Percentiles rank a stretch among this genome's conserved stretches.
phyloP scores from a whole-genome alignment of 2,329 filamentous ascomycete species.

The Westerdykella aurantiaca region DNA sequence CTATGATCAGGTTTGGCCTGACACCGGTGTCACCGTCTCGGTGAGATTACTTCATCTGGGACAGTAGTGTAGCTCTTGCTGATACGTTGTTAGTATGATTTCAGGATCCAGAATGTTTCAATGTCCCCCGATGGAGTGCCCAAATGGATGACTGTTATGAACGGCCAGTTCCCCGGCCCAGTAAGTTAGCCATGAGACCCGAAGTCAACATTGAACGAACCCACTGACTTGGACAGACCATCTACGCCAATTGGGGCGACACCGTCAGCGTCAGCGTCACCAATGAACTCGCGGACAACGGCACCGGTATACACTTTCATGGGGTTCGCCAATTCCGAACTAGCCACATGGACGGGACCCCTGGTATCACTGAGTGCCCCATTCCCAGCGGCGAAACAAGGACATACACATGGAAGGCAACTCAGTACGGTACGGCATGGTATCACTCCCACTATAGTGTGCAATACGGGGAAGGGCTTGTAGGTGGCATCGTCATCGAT shows the following conservation, averaged over 20 bases:
- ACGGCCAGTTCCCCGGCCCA: slow-evolving; percentile 45
- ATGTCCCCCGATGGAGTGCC: slow-evolving; percentile 44
- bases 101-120: slow-evolving; percentile 41
- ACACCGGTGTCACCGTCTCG: slow-evolving; percentile 36
- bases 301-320: slow-evolving; percentile 50
- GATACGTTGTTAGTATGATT: slow-evolving; percentile 34
- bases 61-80: slow-evolving; percentile 10
- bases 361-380: slow-evolving; percentile 58
- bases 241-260: slow-evolving; percentile 41
- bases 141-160: slow-evolving; percentile 39
- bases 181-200: slow-evolving; percentile 28
- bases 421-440: slow-evolving; percentile 34
- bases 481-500: slow-evolving; percentile 38
- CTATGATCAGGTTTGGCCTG: slow-evolving; percentile 40
- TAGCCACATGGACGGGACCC: slow-evolving; percentile 42
- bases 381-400: slow-evolving; percentile 52
- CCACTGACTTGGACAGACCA: slow-evolving; percentile 31
- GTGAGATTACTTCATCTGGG: slow-evolving; percentile 9
- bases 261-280: slow-evolving; percentile 36
- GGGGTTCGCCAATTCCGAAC: slow-evolving; percentile 42
- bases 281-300: slow-evolving; percentile 38
- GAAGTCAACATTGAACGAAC: neutral
- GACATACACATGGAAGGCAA: slow-evolving; percentile 31
- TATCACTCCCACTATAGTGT: slow-evolving; percentile 28
- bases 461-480: slow-evolving; percentile 34